phyloP scores from a whole-genome alignment of 305 asterid genomes.

The Solanum aculeatissimum region DNA sequence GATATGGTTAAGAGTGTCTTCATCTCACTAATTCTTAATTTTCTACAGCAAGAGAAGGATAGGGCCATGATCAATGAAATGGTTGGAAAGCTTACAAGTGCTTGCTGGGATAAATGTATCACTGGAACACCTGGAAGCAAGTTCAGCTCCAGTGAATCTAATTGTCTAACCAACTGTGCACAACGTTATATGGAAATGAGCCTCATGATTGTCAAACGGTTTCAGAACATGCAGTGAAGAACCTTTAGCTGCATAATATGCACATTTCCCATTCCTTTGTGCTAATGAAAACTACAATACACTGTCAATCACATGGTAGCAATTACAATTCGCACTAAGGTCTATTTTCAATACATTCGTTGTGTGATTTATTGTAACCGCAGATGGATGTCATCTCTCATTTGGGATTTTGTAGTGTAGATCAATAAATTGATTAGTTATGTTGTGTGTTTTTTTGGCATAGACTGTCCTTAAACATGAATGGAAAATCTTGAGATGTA shows the following conservation, averaged over 20 bases:
- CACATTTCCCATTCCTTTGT: not conserved
- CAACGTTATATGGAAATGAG: conserved; percentile 53
- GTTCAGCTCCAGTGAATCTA: conserved; percentile 77
- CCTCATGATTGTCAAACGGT: conserved; percentile 66
- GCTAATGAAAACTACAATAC: not conserved
- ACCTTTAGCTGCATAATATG: not conserved
- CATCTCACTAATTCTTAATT: not conserved
- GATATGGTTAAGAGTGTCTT: not conserved
- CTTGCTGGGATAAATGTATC: conserved; percentile 94
- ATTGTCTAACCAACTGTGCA: conserved; percentile 76
- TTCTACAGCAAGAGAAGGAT: conserved; percentile 65
- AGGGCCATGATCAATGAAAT: conserved; percentile 74
- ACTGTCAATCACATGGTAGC: not conserved
- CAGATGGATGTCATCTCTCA: not conserved
- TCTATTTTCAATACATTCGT: not conserved
- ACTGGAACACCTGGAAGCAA: conserved; percentile 82
- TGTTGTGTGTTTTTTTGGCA: not conserved
- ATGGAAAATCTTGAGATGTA: not conserved
- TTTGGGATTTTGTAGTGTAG: not conserved
- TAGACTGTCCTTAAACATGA: not conserved
- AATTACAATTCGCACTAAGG: not conserved
- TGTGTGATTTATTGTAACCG: not conserved
- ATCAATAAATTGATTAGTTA: not conserved
- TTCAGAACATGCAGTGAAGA: conserved; percentile 30
- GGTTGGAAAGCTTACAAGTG: conserved; percentile 62